A percentile compares a stretch with the other conserved stretches of the same genome.
These are phyloP conservation scores for Linderina pennispora DNA, from an alignment of 192 early-diverging fungal genomes.

Conservation along the genomic window DNA sequence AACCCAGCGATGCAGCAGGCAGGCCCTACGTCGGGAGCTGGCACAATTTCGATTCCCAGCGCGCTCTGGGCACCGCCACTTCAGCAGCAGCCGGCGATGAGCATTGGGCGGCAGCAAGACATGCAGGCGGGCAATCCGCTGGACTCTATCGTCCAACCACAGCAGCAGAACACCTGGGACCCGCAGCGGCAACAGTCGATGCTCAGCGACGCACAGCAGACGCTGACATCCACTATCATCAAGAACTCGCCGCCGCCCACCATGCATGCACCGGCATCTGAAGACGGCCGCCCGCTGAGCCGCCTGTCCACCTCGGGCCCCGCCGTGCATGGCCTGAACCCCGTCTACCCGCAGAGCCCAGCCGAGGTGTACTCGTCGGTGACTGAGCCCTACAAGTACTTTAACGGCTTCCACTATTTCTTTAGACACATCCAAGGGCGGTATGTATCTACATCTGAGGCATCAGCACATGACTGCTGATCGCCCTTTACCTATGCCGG, in stretches of 20 bases:
- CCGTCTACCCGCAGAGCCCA: conserved; percentile 32
- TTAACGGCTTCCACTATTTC: conserved; percentile 89
- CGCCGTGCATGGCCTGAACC: conserved; percentile 43
- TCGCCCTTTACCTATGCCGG: no score
- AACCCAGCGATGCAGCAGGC: no score
- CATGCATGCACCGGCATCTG: conserved; percentile 16
- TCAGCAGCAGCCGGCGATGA: conserved; percentile 1
- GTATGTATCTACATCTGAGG: no score
- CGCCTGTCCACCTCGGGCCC: conserved; percentile 38
- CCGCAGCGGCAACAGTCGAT: conserved; percentile 9
- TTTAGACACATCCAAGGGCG: conserved; percentile 75
- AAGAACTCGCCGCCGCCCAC: conserved; percentile 16
- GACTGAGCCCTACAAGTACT: conserved; percentile 81
- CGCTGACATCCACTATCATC: neutral
- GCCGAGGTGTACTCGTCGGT: conserved; percentile 74
- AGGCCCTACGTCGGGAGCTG: no score
- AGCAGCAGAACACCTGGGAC: conserved; percentile 25
- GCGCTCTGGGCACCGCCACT: conserved; percentile 30
- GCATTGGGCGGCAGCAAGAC: neutral
- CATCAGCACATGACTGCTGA: no score
- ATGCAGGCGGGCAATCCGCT: conserved; percentile 1
- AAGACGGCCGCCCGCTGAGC: conserved; percentile 21
- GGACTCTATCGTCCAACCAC: conserved; percentile 1
- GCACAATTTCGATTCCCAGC: conserved; percentile 42
- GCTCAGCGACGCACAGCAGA: conserved; percentile 2